Evolutionary conservation across 202 grass and related monocot genomes (phyloP).

Genomic region (Brachypodium distachyon): DNA sequence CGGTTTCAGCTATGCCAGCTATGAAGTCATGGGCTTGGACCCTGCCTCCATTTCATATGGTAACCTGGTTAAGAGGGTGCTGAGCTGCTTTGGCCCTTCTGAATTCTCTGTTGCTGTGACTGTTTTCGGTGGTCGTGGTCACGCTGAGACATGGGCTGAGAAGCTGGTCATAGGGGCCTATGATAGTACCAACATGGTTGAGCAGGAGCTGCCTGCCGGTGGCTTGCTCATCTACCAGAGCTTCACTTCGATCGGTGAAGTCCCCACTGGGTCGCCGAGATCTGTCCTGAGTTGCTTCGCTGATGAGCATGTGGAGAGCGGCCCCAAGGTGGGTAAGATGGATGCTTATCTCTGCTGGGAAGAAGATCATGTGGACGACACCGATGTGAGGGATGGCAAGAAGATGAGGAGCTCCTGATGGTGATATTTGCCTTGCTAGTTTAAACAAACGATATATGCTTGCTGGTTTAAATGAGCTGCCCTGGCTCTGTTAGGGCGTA

Average conservation of each 20-base stretch:
- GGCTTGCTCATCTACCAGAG: conserved; percentile 70
- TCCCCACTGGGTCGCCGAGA: neutral
- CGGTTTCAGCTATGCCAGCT: conserved; percentile 94
- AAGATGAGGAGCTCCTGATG: conserved; percentile 35
- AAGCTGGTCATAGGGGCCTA: conserved; percentile 42
- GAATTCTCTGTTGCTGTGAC: conserved; percentile 86
- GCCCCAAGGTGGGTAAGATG: neutral
- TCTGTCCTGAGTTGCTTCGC: conserved; percentile 44
- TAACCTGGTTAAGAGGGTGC: conserved; percentile 65
- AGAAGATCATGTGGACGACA: conserved; percentile 23
- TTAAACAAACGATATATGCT: neutral
- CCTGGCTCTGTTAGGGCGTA: too few species aligned
- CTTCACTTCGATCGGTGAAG: conserved; percentile 25
- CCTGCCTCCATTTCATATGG: conserved; percentile 25
- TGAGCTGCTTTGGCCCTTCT: conserved; percentile 56
- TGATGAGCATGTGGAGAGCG: conserved; percentile 7
- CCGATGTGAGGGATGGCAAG: conserved; percentile 23
- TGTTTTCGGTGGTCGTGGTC: conserved; percentile 30
- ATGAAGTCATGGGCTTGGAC: conserved; percentile 78
- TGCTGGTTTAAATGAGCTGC: neutral
- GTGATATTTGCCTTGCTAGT: neutral
- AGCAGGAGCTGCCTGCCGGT: conserved; percentile 51
- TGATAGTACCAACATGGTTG: conserved; percentile 43
- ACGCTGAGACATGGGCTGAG: conserved; percentile 52
- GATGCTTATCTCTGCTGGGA: conserved; percentile 27